Percentiles rank a stretch among this genome's conserved stretches.
These are phyloP conservation scores for Triticum dicoccoides DNA, from an alignment of 176 grass and related monocot species.

Conservation along the genomic window DNA sequence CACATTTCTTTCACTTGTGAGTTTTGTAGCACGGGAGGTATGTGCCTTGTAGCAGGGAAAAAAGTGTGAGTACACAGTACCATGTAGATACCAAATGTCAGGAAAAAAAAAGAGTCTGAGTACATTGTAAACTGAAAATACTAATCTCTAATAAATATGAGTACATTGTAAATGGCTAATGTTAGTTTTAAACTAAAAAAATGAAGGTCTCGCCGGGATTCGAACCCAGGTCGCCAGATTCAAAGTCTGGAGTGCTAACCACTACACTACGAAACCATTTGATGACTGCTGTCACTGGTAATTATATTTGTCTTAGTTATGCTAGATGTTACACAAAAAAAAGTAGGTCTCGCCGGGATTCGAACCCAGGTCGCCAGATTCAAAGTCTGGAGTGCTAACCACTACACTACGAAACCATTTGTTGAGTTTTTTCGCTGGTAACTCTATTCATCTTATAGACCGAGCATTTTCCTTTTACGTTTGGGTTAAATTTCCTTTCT, in stretches of 20 bases:
- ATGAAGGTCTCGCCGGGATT: constrained; percentile 57
- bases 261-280: constrained; percentile 56
- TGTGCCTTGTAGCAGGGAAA: background rate
- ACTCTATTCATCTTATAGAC: no score
- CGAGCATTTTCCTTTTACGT: no score
- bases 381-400: constrained; percentile 99
- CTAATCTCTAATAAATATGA: background rate
- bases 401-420: constrained; percentile 70
- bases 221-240: constrained; percentile 99
- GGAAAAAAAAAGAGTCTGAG: background rate
- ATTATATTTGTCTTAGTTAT: no score
- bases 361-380: constrained; percentile 99
- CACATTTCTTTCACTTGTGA: background rate
- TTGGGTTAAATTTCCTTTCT: no score
- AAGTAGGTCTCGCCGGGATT: constrained; percentile 54
- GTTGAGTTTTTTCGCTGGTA: no score
- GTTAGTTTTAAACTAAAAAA: no score
- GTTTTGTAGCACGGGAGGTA: background rate
- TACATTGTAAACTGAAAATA: background rate
- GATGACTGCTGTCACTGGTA: background rate
- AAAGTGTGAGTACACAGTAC: background rate
- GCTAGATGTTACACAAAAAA: background rate
- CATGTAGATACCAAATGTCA: background rate
- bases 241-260: constrained; percentile 99
- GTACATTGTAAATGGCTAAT: no score